Evolutionary conservation across 2,329 filamentous ascomycete genomes (phyloP), one percentile per base, ranked within the genome.

Genomic region (Fusarium sp.): DNA sequence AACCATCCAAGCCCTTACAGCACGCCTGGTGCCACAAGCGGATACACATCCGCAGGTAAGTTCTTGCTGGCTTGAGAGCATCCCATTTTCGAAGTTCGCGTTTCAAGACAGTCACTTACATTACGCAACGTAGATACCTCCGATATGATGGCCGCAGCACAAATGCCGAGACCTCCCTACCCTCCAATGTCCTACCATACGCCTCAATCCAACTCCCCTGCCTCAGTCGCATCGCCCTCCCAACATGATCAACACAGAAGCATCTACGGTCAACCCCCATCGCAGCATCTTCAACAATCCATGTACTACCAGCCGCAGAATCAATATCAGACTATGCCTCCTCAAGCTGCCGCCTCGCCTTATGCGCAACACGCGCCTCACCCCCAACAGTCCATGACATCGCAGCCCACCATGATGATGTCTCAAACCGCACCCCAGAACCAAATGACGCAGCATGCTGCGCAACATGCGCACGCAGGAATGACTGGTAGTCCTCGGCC

Each of bases 101-200:
- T 70, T 69, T 58, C 69, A 54, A 67, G 38, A 35, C 25, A 28
- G 25, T 56, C 50, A 53, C 77, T 79, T 69, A 80, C 69, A 44
- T 47, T 23, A 9, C 56, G 61, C 61, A 43, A 59, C 52, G 23
- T 71, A 89, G 89, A 90, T 80, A 89, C 87, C 69, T 86, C 87
- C 84, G 89, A 91, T 75, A 91, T 91, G 86, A 92, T 90, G 88
- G 92, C 91, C 84, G 87, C 89, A 78, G 85, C 85, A 71, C 84
- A 86, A 80, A 88, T 91, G 93, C 93, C 94, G 83, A 90, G 92
- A 82, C 90, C 92, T 77, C 89, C 91, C 52, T 97, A 97, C 81
- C 95, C 95, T 77, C 94, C 94, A 69, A 97, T 97, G 81, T 88
- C 88, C 37, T 98, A 98, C 82, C 94, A 98, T 83, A 97, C 95